phyloP scores from a whole-genome alignment of 768 basidiomycete species.

The Thelephora aurantiotincta region DNA sequence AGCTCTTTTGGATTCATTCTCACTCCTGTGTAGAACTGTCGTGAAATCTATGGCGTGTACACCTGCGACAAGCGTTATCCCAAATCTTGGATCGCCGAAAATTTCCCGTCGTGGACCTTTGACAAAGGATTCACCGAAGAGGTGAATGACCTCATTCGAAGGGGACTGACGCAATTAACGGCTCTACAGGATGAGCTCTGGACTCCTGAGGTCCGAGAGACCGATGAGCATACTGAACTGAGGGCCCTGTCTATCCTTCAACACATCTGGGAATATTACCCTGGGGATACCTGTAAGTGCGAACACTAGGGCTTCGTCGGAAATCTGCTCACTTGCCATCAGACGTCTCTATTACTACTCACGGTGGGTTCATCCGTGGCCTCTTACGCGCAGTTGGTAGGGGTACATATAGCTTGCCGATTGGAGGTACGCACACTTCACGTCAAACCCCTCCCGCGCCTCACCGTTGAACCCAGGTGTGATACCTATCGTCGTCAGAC shows the following conservation, averaged over 20 bases:
- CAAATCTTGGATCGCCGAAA: slow-evolving; percentile 28
- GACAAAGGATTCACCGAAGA: slow-evolving; percentile 47
- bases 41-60: slow-evolving; percentile 54
- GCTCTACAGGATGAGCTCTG: slow-evolving; percentile 34
- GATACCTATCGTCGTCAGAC: no score
- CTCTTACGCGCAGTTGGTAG: slow-evolving; percentile 36
- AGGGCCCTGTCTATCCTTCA: slow-evolving; percentile 42
- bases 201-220: slow-evolving; percentile 41
- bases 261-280: slow-evolving; percentile 33
- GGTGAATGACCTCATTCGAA: background rate
- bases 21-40: slow-evolving; percentile 32
- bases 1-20: background rate
- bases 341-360: slow-evolving; percentile 60
- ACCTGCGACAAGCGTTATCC: slow-evolving; percentile 55
- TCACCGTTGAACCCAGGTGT: no score
- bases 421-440: slow-evolving; percentile 37
- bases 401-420: slow-evolving; percentile 31
- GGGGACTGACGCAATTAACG: background rate
- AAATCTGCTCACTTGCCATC: background rate
- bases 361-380: slow-evolving; percentile 46
- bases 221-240: slow-evolving; percentile 24
- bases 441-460: background rate
- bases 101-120: slow-evolving; percentile 39
- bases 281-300: slow-evolving; percentile 31
- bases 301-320: background rate